phyloP scores from a whole-genome alignment of 495 filamentous ascomycete genomes.

The Lophiotrema nucula region DNA sequence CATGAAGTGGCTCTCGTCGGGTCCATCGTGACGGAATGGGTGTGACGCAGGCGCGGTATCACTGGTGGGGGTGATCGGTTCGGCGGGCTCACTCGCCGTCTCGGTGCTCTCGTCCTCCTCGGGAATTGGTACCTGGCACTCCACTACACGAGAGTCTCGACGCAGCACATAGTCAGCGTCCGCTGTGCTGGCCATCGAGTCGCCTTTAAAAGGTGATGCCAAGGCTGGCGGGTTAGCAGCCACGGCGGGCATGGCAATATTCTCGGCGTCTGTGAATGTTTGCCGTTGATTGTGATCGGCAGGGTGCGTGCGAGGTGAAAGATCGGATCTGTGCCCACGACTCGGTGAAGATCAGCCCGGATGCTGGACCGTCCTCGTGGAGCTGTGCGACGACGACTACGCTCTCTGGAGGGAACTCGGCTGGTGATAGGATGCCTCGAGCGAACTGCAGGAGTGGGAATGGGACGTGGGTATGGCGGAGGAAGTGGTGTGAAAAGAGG shows the following conservation, averaged over 20 bases:
- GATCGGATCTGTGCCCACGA: conserved; percentile 10
- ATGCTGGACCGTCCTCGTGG: neutral
- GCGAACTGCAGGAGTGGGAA: conserved; percentile 17
- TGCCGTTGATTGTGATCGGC: conserved; percentile 26
- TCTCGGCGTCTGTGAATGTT: neutral
- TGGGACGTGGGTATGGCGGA: conserved; percentile 22
- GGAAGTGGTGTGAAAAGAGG: conserved; percentile 1
- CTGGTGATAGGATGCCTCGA: conserved; percentile 25
- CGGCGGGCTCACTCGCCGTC: conserved; percentile 32
- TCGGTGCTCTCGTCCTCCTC: conserved; percentile 37
- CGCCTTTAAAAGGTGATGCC: conserved; percentile 1
- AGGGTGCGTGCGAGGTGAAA: conserved; percentile 14
- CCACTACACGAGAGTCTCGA: conserved; percentile 28
- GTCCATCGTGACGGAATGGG: conserved; percentile 25
- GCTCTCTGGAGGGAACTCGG: conserved; percentile 32
- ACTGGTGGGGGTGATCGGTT: conserved; percentile 34
- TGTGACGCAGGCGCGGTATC: conserved; percentile 20
- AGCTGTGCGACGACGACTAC: conserved; percentile 28
- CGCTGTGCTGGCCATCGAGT: conserved; percentile 3
- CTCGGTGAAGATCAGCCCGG: neutral
- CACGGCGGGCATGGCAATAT: conserved; percentile 25
- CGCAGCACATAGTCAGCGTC: neutral
- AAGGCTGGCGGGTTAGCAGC: neutral
- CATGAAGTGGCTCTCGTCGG: conserved; percentile 9
- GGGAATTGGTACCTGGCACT: conserved; percentile 25